Evolutionary conservation across 2,329 filamentous ascomycete species (phyloP).

Genomic region (Colletotrichum graminicola): DNA sequence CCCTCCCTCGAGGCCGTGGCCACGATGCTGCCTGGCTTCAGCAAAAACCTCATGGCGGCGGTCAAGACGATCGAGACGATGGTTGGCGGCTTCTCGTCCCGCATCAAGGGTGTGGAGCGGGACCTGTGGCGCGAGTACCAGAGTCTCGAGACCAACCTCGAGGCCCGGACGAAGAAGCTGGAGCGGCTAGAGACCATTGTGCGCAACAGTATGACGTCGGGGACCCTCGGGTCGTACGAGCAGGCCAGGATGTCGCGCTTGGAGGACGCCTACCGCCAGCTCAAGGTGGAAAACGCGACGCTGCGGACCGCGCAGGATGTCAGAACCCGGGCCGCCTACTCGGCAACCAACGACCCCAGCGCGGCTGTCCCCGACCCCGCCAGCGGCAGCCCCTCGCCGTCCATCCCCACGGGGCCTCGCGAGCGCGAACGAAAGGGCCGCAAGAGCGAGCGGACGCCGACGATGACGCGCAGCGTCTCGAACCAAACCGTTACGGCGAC

Average conservation of each 20-base stretch:
- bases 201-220: conserved; percentile 70
- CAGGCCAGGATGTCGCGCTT: conserved; percentile 65
- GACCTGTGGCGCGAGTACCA: conserved; percentile 94
- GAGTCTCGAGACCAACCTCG: conserved; percentile 83
- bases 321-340: conserved; percentile 62
- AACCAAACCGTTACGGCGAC: conserved; percentile 23
- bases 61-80: conserved; percentile 89
- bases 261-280: conserved; percentile 71
- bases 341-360: conserved; percentile 54
- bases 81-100: conserved; percentile 80
- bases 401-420: conserved; percentile 67
- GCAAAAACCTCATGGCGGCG: conserved; percentile 87
- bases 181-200: conserved; percentile 88
- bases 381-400: conserved; percentile 64
- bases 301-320: conserved; percentile 74
- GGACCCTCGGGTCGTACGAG: conserved; percentile 58
- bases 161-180: conserved; percentile 84
- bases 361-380: conserved; percentile 50
- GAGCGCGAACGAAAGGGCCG: conserved; percentile 49
- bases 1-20: conserved; percentile 88
- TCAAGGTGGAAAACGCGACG: conserved; percentile 77
- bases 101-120: conserved; percentile 87
- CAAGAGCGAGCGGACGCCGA: conserved; percentile 44
- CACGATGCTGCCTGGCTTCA: conserved; percentile 88
- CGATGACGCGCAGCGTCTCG: conserved; percentile 50